A percentile compares a stretch with the other conserved stretches of the same genome.
phyloP scores from a whole-genome alignment of 2,329 filamentous ascomycete genomes.

The Cercospora beticola region DNA sequence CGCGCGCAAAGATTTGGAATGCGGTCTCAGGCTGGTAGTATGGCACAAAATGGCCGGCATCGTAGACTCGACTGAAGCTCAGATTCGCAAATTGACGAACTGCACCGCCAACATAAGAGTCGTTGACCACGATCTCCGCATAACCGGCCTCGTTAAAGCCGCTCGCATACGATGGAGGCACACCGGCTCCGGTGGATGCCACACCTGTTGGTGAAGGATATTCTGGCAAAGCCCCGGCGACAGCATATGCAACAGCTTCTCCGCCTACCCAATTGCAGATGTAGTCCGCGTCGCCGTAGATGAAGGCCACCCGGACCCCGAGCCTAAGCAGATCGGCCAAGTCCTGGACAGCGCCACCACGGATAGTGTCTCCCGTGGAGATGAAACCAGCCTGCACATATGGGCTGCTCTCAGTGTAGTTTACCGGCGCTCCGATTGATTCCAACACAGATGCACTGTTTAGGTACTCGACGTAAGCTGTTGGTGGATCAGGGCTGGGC shows the following conservation, averaged over 20 bases:
- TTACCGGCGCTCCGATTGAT: constrained; percentile 53
- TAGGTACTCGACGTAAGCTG: constrained; percentile 52
- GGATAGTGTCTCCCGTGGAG: constrained; percentile 47
- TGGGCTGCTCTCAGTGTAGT: constrained; percentile 47
- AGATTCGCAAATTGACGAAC: constrained; percentile 75
- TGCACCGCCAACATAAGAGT: constrained; percentile 66
- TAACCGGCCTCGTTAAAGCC: constrained; percentile 69
- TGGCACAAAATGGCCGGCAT: constrained; percentile 55
- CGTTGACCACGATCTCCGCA: constrained; percentile 67
- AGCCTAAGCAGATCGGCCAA: constrained; percentile 44
- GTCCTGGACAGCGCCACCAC: constrained; percentile 42
- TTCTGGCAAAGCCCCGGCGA: constrained; percentile 26
- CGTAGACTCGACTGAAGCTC: constrained; percentile 53
- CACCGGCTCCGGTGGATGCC: constrained; percentile 8
- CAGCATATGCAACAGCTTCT: constrained; percentile 24
- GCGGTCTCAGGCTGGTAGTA: constrained; percentile 55
- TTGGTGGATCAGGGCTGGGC: constrained; percentile 57
- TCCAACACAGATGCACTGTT: constrained; percentile 49
- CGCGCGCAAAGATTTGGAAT: constrained; percentile 54
- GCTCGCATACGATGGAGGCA: constrained; percentile 45
- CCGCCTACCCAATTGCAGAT: constrained; percentile 63
- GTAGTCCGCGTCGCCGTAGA: constrained; percentile 65
- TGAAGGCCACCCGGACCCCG: constrained; percentile 57
- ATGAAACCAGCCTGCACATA: constrained; percentile 46
- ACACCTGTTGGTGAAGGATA: constrained; percentile 20